Percentiles rank a stretch among this genome's conserved stretches.
phyloP scores from a whole-genome alignment of 176 grass and related monocot species.

The Carex parvula region DNA sequence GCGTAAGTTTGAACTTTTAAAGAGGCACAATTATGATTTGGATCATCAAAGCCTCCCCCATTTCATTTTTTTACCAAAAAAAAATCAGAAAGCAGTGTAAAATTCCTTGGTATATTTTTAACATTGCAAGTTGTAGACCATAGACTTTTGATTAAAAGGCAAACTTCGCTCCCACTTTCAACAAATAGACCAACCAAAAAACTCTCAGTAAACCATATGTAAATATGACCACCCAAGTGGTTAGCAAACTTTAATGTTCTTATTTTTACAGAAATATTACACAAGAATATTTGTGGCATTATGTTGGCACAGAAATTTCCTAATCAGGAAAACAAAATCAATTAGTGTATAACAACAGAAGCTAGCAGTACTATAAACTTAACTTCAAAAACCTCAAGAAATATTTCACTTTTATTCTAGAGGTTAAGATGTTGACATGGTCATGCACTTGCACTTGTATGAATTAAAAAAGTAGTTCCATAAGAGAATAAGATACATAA shows the following conservation, averaged over 20 bases:
- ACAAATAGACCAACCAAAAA: not conserved
- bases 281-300: not conserved
- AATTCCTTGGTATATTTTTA: not conserved
- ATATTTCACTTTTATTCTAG: not conserved
- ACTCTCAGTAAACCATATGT: not conserved
- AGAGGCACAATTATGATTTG: not conserved
- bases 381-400: not conserved
- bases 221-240: not conserved
- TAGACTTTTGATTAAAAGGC: not conserved
- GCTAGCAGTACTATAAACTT: not conserved
- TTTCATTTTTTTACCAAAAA: not conserved
- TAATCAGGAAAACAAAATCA: not conserved
- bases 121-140: not conserved
- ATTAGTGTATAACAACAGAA: not conserved
- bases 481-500: not conserved
- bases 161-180: not conserved
- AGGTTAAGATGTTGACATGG: not conserved
- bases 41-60: not conserved
- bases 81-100: not conserved
- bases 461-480: constrained; percentile 1
- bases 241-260: not conserved
- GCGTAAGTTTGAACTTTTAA: not conserved
- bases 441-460: not conserved
- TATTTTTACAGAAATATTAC: not conserved
- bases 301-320: not conserved